phyloP scores from a whole-genome alignment of 768 basidiomycete genomes.

The Mycena latifolia region DNA sequence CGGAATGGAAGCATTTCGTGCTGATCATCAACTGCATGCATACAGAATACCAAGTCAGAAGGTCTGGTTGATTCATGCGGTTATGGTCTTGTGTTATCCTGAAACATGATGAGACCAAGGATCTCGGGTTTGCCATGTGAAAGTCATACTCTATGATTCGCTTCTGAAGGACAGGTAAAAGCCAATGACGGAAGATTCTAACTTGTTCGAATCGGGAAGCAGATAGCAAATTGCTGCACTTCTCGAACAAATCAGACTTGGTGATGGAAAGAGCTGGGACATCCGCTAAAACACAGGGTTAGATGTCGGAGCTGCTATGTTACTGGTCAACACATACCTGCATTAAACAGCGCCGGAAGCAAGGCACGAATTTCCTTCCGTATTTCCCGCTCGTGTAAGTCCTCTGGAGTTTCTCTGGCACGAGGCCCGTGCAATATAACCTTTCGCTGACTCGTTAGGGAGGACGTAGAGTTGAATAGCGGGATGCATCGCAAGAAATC shows the following conservation, averaged over 20 bases:
- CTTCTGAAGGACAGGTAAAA: conserved; percentile 76
- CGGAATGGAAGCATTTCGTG: conserved; percentile 73
- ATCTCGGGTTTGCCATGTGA: neutral
- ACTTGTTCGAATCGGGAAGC: conserved; percentile 84
- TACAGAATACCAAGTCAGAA: conserved; percentile 69
- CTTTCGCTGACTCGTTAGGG: conserved; percentile 77
- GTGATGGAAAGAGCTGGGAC: conserved; percentile 44
- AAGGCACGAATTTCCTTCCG: conserved; percentile 74
- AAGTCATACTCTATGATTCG: conserved; percentile 59
- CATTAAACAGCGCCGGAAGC: conserved; percentile 74
- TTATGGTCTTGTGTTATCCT: conserved; percentile 36
- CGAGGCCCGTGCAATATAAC: conserved; percentile 77
- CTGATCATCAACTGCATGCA: conserved; percentile 71
- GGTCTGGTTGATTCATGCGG: conserved; percentile 47
- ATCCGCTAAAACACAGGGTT: conserved; percentile 45
- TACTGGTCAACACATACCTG: conserved; percentile 53
- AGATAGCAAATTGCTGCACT: conserved; percentile 60
- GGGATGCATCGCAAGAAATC: conserved; percentile 81
- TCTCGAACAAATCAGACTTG: conserved; percentile 52
- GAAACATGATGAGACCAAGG: conserved; percentile 9
- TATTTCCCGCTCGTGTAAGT: conserved; percentile 76
- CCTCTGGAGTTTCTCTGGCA: conserved; percentile 78
- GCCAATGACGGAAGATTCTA: conserved; percentile 76
- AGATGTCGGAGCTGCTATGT: neutral
- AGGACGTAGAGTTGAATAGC: conserved; percentile 67